A percentile compares a stretch with the other conserved stretches of the same genome.
These are phyloP conservation scores for Dichomitus squalens DNA, from an alignment of 1,284 basidiomycete species.

Conservation along the genomic window DNA sequence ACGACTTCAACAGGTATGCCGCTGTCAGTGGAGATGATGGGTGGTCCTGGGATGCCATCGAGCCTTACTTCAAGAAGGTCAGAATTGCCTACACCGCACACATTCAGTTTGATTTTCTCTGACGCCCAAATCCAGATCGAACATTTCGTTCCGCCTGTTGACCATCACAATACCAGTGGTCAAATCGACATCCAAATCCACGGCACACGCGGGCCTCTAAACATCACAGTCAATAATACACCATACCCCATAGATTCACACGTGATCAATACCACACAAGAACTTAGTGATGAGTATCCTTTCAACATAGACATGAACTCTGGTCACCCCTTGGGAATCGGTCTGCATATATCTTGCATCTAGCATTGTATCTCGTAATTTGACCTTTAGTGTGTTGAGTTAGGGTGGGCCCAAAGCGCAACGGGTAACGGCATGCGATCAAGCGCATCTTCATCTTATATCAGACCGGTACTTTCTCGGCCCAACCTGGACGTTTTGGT, in stretches of 20 bases:
- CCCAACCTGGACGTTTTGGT: constrained; percentile 46
- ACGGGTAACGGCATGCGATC: constrained; percentile 32
- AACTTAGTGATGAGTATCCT: constrained; percentile 36
- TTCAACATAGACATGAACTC: constrained; percentile 43
- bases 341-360: constrained; percentile 28
- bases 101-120: background rate
- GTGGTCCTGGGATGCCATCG: constrained; percentile 44
- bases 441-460: constrained; percentile 33
- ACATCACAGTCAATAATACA: constrained; percentile 38
- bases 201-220: constrained; percentile 31
- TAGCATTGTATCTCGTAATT: background rate
- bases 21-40: constrained; percentile 38
- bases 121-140: constrained; percentile 12
- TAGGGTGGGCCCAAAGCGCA: constrained; percentile 37
- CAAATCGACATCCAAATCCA: constrained; percentile 19
- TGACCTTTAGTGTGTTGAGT: background rate
- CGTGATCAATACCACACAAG: constrained; percentile 36
- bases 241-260: constrained; percentile 35
- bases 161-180: constrained; percentile 20
- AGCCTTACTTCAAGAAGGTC: constrained; percentile 36
- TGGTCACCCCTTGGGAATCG: constrained; percentile 40
- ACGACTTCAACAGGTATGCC: constrained; percentile 43
- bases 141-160: constrained; percentile 19
- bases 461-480: constrained; percentile 35
- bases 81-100: background rate